These are phyloP conservation scores for Phytophthora rubi DNA, from an alignment of 352 stramenopile genomes.

Conservation along the genomic window DNA sequence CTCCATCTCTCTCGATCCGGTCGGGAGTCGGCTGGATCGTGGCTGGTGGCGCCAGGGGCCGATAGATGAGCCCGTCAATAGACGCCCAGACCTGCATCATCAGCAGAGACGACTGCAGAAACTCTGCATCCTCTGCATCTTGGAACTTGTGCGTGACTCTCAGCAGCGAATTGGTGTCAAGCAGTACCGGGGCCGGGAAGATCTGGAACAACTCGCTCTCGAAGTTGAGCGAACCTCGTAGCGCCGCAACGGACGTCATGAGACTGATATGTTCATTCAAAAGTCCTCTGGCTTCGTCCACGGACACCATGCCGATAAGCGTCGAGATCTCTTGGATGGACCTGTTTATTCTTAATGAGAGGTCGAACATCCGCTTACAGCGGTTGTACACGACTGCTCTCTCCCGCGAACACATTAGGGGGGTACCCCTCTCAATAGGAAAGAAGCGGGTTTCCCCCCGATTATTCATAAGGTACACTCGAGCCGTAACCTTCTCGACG, in stretches of 20 bases:
- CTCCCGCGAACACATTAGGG: slow-evolving; percentile 82
- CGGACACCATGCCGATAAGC: slow-evolving; percentile 80
- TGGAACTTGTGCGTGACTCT: slow-evolving; percentile 66
- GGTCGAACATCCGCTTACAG: slow-evolving; percentile 88
- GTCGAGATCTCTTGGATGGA: slow-evolving; percentile 90
- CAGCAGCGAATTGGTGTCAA: slow-evolving; percentile 81
- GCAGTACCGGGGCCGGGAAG: slow-evolving; percentile 79
- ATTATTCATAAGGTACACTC: slow-evolving; percentile 88
- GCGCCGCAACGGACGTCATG: slow-evolving; percentile 79
- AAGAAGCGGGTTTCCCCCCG: slow-evolving; percentile 78
- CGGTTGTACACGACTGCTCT: slow-evolving; percentile 81
- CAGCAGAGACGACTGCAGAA: slow-evolving; percentile 68
- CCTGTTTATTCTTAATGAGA: slow-evolving; percentile 86
- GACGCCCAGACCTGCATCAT: slow-evolving; percentile 91
- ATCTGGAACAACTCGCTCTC: slow-evolving; percentile 87
- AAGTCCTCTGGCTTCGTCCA: slow-evolving; percentile 75
- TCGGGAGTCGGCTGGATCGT: slow-evolving; percentile 51
- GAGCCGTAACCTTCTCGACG: slow-evolving; percentile 60
- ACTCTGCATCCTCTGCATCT: slow-evolving; percentile 38
- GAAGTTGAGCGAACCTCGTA: slow-evolving; percentile 82
- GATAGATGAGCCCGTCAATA: slow-evolving; percentile 83
- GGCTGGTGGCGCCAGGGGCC: slow-evolving; percentile 67
- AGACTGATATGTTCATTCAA: slow-evolving; percentile 89
- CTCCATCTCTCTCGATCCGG: slow-evolving; percentile 5
- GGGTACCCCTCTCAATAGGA: slow-evolving; percentile 49